These are phyloP conservation scores for Chaetomium sp. DNA, from an alignment of 2,329 filamentous ascomycete species.

Conservation along the genomic window DNA sequence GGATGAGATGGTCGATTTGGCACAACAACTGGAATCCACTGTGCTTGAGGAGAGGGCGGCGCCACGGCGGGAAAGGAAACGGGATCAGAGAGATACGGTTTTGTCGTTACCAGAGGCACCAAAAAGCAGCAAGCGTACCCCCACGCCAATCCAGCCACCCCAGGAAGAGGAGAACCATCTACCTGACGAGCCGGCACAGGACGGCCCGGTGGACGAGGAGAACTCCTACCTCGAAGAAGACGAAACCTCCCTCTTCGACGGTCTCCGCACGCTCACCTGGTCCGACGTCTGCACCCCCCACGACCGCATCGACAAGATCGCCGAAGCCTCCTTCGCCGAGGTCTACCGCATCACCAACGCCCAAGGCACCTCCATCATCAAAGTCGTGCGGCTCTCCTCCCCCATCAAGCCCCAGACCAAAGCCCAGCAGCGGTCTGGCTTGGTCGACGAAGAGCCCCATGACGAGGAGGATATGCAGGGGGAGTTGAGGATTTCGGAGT, in stretches of 20 bases:
- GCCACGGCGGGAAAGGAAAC: background rate
- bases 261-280: conserved; percentile 42
- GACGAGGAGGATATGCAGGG: conserved; percentile 48
- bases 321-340: conserved; percentile 60
- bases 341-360: conserved; percentile 57
- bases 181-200: background rate
- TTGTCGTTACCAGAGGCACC: background rate
- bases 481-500: conserved; percentile 58
- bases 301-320: conserved; percentile 55
- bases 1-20: conserved; percentile 19
- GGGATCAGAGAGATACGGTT: background rate
- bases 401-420: conserved; percentile 54
- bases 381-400: conserved; percentile 54
- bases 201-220: background rate
- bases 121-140: too few relatives aligned
- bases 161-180: too few relatives aligned
- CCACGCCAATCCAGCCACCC: too few relatives aligned
- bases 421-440: conserved; percentile 44
- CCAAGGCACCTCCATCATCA: conserved; percentile 57
- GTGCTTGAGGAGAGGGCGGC: conserved; percentile 9
- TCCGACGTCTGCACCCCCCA: conserved; percentile 49
- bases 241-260: conserved; percentile 3
- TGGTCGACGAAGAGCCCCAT: conserved; percentile 55
- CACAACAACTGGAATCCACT: conserved; percentile 20
- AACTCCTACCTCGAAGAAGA: conserved; percentile 2